Percentiles rank a stretch among this genome's conserved stretches.
Conservation (phyloP, 2,329 filamentous ascomycete species). For the Colletotrichum higginsianum region DNA sequence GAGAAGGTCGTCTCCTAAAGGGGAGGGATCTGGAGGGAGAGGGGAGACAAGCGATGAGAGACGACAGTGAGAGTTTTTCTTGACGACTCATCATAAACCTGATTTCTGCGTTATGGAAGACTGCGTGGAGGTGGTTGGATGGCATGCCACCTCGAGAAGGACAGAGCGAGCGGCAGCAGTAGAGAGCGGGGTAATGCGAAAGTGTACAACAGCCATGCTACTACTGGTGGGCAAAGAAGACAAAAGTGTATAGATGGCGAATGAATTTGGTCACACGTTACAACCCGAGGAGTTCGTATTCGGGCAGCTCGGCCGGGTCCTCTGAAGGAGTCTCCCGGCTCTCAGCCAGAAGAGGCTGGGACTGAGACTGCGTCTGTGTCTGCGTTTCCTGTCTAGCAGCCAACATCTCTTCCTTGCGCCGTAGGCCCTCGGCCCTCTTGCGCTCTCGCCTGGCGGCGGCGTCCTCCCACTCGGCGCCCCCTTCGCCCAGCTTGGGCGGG, state of each 20-base stretch:
- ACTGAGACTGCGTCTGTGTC: not conserved
- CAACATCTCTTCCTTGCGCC: constrained; percentile 61
- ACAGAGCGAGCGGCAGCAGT: constrained; percentile 11
- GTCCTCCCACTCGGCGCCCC: constrained; percentile 67
- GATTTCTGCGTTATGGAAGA: constrained; percentile 37
- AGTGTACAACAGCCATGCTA: constrained; percentile 52
- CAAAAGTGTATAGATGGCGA: constrained; percentile 42
- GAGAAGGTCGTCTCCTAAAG: constrained; percentile 78
- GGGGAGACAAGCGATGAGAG: too few species aligned
- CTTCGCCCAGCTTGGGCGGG: constrained; percentile 48
- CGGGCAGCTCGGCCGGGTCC: constrained; percentile 5
- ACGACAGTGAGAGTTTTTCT: not conserved
- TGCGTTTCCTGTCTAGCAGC: constrained; percentile 30
- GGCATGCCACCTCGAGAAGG: not conserved
- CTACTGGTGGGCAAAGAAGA: constrained; percentile 44
- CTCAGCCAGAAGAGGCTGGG: not conserved
- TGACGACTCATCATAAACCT: constrained; percentile 1
- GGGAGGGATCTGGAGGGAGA: not conserved
- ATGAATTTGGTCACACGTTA: constrained; percentile 30
- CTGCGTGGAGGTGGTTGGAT: not conserved
- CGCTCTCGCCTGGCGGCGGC: constrained; percentile 65
- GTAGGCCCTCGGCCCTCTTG: constrained; percentile 72
- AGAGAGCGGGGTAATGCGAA: not conserved
- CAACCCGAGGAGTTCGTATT: constrained; percentile 27
- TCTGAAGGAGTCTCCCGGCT: not conserved